Conservation (phyloP, 805 yeast species). For the Kuraishia piskuri region DNA sequence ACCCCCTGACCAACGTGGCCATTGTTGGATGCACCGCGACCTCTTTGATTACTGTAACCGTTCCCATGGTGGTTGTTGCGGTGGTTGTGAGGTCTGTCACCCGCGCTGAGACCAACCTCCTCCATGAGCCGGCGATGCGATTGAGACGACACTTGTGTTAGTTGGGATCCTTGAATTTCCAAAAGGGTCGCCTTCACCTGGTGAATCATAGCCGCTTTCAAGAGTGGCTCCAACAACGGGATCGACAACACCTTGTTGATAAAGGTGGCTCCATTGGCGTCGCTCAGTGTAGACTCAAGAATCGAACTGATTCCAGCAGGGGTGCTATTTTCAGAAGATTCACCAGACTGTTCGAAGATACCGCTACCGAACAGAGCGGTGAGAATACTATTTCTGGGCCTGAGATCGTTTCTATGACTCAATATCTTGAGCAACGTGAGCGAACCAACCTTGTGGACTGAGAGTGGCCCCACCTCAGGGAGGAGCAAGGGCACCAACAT, state of each 20-base stretch:
- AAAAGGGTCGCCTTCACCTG: slow-evolving; percentile 58
- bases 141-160: slow-evolving; percentile 46
- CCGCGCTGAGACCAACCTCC: slow-evolving; percentile 67
- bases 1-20: neutral
- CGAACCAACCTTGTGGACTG: slow-evolving; percentile 79
- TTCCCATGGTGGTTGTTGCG: neutral
- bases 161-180: slow-evolving; percentile 25
- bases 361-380: slow-evolving; percentile 50
- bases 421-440: slow-evolving; percentile 73
- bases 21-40: neutral
- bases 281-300: slow-evolving; percentile 55
- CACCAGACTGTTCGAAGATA: slow-evolving; percentile 10
- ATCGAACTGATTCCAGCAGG: slow-evolving; percentile 30
- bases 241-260: slow-evolving; percentile 72
- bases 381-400: slow-evolving; percentile 54
- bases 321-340: slow-evolving; percentile 10
- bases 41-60: neutral
- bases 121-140: slow-evolving; percentile 83
- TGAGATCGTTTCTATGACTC: slow-evolving; percentile 56
- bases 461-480: slow-evolving; percentile 53
- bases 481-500: slow-evolving; percentile 55
- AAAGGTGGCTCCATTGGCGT: slow-evolving; percentile 69
- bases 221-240: slow-evolving; percentile 51
- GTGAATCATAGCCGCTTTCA: slow-evolving; percentile 47
- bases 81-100: neutral